Evolutionary conservation across 202 grass and related monocot species (phyloP).

Genomic region (Zoysia matrella): DNA sequence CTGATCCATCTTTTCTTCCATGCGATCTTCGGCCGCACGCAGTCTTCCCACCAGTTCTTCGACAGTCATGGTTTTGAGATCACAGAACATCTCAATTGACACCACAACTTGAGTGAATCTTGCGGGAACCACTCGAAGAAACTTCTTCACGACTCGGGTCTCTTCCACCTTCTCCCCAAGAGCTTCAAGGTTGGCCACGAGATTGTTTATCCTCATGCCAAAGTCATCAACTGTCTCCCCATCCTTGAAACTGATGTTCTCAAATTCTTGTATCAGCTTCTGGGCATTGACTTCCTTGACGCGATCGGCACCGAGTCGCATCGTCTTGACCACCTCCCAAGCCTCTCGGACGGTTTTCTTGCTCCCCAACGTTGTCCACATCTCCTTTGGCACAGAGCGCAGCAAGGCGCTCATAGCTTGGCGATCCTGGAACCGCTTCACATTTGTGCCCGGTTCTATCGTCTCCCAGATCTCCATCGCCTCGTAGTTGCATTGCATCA

Average conservation of each 20-base stretch:
- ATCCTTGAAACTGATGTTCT: background rate
- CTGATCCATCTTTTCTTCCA: too few relatives aligned
- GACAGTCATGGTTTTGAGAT: too few relatives aligned
- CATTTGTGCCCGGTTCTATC: too few relatives aligned
- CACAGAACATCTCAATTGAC: background rate
- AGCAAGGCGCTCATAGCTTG: background rate
- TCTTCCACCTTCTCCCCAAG: background rate
- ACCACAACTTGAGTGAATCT: background rate
- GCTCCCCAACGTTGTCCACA: background rate
- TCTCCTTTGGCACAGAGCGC: background rate
- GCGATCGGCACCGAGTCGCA: too few relatives aligned
- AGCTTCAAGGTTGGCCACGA: background rate
- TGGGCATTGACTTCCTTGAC: background rate
- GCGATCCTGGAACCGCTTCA: background rate
- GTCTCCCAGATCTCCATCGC: too few relatives aligned
- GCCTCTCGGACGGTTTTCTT: too few relatives aligned
- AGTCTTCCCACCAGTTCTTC: too few relatives aligned
- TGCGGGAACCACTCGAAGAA: background rate
- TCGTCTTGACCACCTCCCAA: too few relatives aligned
- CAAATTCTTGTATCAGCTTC: background rate
- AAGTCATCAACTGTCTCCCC: background rate
- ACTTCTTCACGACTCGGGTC: background rate
- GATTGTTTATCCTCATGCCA: background rate
- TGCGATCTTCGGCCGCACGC: too few relatives aligned
- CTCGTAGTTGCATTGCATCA: too few relatives aligned